phyloP scores from a whole-genome alignment of 2,329 filamentous ascomycete genomes.

The Aspergillus flavus region DNA sequence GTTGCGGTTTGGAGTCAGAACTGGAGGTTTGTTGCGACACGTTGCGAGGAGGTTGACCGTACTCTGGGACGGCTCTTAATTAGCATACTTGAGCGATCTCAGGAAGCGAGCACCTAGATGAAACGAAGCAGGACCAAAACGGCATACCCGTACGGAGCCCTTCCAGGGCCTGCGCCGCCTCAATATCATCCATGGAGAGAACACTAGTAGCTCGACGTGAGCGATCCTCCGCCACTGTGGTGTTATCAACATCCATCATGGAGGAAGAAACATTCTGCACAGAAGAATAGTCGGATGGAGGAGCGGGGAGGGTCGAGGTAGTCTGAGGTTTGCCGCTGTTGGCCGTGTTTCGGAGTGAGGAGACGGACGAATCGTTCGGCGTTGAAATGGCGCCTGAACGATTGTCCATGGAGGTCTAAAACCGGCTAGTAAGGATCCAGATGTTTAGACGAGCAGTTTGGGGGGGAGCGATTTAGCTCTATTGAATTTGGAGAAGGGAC shows the following conservation, averaged over 20 bases:
- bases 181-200: constrained; percentile 52
- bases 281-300: constrained; percentile 16
- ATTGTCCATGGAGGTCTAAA: constrained; percentile 22
- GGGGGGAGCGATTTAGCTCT: not conserved
- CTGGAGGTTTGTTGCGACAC: constrained; percentile 38
- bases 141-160: constrained; percentile 70
- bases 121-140: not conserved
- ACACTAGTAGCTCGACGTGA: constrained; percentile 49
- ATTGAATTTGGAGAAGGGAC: constrained; percentile 3
- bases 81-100: not conserved
- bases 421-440: constrained; percentile 5
- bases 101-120: not conserved
- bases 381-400: constrained; percentile 21
- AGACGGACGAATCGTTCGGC: constrained; percentile 19
- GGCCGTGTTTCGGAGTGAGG: constrained; percentile 18
- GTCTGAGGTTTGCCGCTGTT: constrained; percentile 6
- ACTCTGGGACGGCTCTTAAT: constrained; percentile 52
- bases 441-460: not conserved
- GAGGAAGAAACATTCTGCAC: constrained; percentile 31
- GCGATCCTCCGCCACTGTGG: constrained; percentile 39
- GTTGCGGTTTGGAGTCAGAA: constrained; percentile 52
- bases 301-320: constrained; percentile 15
- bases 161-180: constrained; percentile 74
- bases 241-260: constrained; percentile 45
- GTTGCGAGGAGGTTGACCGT: constrained; percentile 64